Percentiles rank a stretch among this genome's conserved stretches.
Evolutionary conservation across 352 stramenopile genomes (phyloP).

Genomic region (Phytophthora constricta): DNA sequence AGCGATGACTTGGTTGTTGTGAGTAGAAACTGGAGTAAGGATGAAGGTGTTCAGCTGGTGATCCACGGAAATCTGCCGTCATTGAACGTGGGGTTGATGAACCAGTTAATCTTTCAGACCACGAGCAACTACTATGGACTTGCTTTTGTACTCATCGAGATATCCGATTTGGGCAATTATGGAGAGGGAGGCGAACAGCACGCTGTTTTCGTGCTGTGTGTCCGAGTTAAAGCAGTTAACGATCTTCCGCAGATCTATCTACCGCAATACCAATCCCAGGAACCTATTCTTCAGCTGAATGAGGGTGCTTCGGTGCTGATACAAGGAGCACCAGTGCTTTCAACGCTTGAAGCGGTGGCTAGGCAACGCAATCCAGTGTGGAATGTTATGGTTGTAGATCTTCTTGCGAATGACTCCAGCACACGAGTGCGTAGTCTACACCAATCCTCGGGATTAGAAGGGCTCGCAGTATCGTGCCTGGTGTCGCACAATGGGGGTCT

Average conservation of each 20-base stretch:
- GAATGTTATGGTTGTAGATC: slow-evolving; percentile 40
- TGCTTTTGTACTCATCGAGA: slow-evolving; percentile 47
- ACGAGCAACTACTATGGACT: slow-evolving; percentile 38
- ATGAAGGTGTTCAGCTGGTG: slow-evolving; percentile 26
- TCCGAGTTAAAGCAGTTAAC: slow-evolving; percentile 46
- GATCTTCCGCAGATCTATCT: slow-evolving; percentile 48
- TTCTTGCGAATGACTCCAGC: slow-evolving; percentile 30
- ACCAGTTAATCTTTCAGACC: slow-evolving; percentile 44
- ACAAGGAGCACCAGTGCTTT: slow-evolving; percentile 37
- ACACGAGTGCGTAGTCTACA: slow-evolving; percentile 28
- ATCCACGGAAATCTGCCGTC: slow-evolving; percentile 33
- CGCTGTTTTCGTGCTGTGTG: slow-evolving; percentile 41
- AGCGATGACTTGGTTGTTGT: slow-evolving; percentile 25
- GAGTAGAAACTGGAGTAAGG: slow-evolving; percentile 15
- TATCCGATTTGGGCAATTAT: slow-evolving; percentile 52
- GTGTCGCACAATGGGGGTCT: slow-evolving; percentile 15
- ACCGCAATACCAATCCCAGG: slow-evolving; percentile 42
- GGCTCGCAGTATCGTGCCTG: slow-evolving; percentile 31
- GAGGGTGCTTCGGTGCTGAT: slow-evolving; percentile 50
- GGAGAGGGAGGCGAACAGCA: slow-evolving; percentile 29
- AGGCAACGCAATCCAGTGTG: no score
- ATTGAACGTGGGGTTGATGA: slow-evolving; percentile 49
- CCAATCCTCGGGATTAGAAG: slow-evolving; percentile 15
- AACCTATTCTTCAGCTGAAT: slow-evolving; percentile 47
- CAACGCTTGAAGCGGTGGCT: not conserved